phyloP scores from a whole-genome alignment of 2,329 filamentous ascomycete genomes.

The Curvularia sp. region DNA sequence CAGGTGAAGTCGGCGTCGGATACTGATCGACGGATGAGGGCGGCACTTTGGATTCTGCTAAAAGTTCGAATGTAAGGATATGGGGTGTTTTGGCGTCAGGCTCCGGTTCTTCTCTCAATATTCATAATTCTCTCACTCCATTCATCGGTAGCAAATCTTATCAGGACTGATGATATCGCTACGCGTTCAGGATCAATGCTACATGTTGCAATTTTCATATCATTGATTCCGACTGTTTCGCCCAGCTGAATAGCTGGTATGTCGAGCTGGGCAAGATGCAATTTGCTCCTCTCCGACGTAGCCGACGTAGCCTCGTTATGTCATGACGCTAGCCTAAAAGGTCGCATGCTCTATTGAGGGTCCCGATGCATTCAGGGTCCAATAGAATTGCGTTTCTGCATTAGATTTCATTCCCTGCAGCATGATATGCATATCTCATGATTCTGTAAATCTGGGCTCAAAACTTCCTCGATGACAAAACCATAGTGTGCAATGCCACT shows the following conservation, averaged over 20 bases:
- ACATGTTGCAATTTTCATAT: background rate
- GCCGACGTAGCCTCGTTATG: too few species aligned
- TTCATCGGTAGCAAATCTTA: background rate
- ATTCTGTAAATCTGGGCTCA: background rate
- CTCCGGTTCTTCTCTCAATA: background rate
- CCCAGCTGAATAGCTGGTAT: background rate
- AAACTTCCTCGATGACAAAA: background rate
- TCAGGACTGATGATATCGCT: background rate
- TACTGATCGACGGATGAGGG: conserved; percentile 13
- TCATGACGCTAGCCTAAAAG: background rate
- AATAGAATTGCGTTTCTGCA: background rate
- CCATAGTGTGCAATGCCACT: background rate
- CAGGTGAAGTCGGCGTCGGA: conserved; percentile 48
- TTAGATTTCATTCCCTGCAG: background rate
- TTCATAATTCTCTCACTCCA: background rate
- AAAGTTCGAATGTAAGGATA: background rate
- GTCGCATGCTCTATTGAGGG: background rate
- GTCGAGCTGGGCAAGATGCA: too few species aligned
- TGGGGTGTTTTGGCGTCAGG: background rate
- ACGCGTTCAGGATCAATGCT: background rate
- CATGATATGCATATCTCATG: background rate
- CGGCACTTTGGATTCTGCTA: background rate
- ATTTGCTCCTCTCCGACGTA: too few species aligned
- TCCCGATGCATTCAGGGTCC: background rate
- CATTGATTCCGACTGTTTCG: background rate